Evolutionary conservation across 2,329 filamentous ascomycete species (phyloP), one percentile per base, ranked within the genome.

Genomic region (Esteya vermicola): DNA sequence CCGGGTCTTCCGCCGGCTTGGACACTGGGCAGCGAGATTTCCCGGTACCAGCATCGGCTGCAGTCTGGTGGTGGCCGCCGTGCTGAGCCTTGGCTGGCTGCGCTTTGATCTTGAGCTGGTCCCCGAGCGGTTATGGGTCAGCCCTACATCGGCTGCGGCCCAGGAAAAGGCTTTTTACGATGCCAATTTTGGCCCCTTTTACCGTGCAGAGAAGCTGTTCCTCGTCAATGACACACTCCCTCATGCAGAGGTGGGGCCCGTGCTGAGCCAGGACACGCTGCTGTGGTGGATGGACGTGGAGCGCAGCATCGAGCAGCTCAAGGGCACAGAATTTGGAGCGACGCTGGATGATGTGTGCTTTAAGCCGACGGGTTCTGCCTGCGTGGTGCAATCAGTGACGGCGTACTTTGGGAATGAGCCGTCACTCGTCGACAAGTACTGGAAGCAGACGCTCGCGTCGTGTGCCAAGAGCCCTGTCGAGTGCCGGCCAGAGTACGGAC

Each of bases 121-220:
- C 46, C 91, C 91, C 6, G 91, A 93, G 10, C 78, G 83, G 36
- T 65, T 98, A 9, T 98, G 91, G 91, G 91, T 98, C n/a, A 88
- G 89, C 51, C 91, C 91, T 8, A 81, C 82, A 9, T 96, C 91
- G 4, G 75, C 78, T 36, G 89, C 93, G 18, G 91, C 91, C 0
- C 73, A 85, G 54, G 89, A 98, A 56, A 98, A 98, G 62, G 72
- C 72, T 2, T 98, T 93, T 55, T 98, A 96, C 48, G 93, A 98
- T 55, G 58, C 73, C 27, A 86, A 85, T 50, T 98, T 98, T 55
- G 93, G 91, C 0, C 86, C 89, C 0, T 98, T 98, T 54, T 98
- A 91, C 60, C 82, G 91, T 31, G 82, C 88, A 0, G 84, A 98
- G 57, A 91, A 98, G 60, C 75, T 79, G 1, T 98, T 98, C 57